phyloP scores from a whole-genome alignment of 2,329 filamentous ascomycete species.

The Ophiocordyceps unilateralis region DNA sequence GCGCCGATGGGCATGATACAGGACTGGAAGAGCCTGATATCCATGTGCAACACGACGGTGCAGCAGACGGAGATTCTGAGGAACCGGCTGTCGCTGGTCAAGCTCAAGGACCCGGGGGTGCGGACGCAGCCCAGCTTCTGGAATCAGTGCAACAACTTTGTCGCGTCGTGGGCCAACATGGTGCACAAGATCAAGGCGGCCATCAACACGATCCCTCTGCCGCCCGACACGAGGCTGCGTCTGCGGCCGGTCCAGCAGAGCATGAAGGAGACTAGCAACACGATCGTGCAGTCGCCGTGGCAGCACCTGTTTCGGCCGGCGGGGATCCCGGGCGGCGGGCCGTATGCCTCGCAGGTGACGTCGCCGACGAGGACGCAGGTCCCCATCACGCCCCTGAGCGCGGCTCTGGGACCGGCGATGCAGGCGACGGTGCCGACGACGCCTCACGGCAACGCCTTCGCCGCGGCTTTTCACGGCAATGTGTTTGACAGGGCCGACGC shows the following conservation, averaged over 20 bases:
- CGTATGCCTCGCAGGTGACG: constrained; percentile 9
- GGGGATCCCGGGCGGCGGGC: constrained; percentile 3
- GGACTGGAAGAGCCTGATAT: constrained; percentile 53
- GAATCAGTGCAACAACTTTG: constrained; percentile 58
- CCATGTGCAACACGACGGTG: constrained; percentile 52
- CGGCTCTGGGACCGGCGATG: constrained; percentile 74
- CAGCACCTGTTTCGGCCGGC: constrained; percentile 20
- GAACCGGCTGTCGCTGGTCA: constrained; percentile 57
- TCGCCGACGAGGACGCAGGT: constrained; percentile 13
- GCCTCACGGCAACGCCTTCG: constrained; percentile 39
- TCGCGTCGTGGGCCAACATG: constrained; percentile 52
- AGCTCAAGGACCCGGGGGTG: constrained; percentile 67
- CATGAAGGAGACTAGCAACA: constrained; percentile 61
- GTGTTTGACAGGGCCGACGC: constrained; percentile 45
- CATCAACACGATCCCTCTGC: constrained; percentile 33
- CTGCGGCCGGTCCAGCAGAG: constrained; percentile 68
- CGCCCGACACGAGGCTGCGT: constrained; percentile 52
- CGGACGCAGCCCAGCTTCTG: constrained; percentile 46
- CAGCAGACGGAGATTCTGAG: constrained; percentile 60
- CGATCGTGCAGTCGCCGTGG: constrained; percentile 49
- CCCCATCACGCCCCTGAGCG: constrained; percentile 78
- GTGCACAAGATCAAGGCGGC: constrained; percentile 40
- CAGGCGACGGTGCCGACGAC: constrained; percentile 75
- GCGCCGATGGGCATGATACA: constrained; percentile 42
- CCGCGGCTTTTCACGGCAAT: constrained; percentile 34